Conservation (phyloP, 129 eudicot species). For the Escallonia herrerae region DNA sequence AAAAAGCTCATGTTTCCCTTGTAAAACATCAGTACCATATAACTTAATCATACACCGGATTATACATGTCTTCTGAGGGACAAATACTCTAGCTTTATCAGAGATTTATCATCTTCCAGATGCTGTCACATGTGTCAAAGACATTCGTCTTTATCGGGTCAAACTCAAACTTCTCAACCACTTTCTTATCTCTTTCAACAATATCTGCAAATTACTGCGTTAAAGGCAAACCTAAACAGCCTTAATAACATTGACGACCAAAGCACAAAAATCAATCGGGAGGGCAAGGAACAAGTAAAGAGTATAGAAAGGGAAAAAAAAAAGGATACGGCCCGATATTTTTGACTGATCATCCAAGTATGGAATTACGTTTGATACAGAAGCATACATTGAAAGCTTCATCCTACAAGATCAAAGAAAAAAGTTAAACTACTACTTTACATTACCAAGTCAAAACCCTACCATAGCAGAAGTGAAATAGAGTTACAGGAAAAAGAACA, state of each 20-base stretch:
- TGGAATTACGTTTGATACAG: slow-evolving; percentile 66
- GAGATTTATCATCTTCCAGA: slow-evolving; percentile 68
- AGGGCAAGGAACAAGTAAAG: not conserved
- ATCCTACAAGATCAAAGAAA: slow-evolving; percentile 36
- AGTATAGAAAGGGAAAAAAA: not conserved
- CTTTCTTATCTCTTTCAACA: slow-evolving; percentile 57
- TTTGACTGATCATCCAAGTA: slow-evolving; percentile 43
- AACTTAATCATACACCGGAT: not conserved
- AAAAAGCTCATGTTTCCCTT: not conserved
- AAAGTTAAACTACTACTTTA: not conserved
- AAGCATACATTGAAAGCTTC: slow-evolving; percentile 87
- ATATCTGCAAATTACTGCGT: slow-evolving; percentile 38
- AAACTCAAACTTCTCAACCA: slow-evolving; percentile 59
- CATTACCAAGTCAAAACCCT: no score
- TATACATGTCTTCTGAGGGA: slow-evolving; percentile 1
- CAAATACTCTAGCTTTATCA: slow-evolving; percentile 9
- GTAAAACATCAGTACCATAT: not conserved
- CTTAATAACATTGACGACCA: not conserved
- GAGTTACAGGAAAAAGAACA: no score
- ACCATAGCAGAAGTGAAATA: no score
- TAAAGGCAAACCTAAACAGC: slow-evolving; percentile 24
- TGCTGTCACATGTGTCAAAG: slow-evolving; percentile 49
- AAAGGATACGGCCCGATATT: slow-evolving; percentile 85
- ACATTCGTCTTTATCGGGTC: slow-evolving; percentile 33
- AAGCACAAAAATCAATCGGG: not conserved